Conservation (phyloP, 192 early-diverging fungal genomes). For the Haplosporangium gracile region DNA sequence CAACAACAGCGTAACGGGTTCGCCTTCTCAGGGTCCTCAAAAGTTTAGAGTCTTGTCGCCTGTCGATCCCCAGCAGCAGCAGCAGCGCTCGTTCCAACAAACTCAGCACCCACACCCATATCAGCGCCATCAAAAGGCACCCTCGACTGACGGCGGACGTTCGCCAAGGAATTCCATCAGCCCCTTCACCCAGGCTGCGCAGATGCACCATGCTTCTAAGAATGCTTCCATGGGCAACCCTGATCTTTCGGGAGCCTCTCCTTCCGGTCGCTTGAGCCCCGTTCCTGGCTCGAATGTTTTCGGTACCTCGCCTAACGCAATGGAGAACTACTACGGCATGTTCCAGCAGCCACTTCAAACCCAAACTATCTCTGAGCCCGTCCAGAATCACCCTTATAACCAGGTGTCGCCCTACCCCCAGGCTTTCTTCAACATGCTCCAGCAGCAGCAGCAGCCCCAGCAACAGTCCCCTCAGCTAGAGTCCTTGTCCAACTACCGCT, state of each 20-base stretch:
- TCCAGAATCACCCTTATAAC: slow-evolving; percentile 33
- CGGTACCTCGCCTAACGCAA: neutral
- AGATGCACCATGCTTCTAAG: neutral
- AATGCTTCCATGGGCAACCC: neutral
- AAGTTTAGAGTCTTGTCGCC: slow-evolving; percentile 29
- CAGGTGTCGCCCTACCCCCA: slow-evolving; percentile 47
- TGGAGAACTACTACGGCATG: slow-evolving; percentile 14
- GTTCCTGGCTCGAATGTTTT: slow-evolving; percentile 9
- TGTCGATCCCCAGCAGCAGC: slow-evolving; percentile 25
- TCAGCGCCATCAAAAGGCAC: slow-evolving; percentile 18
- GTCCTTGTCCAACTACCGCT: slow-evolving; percentile 20
- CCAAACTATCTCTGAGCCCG: slow-evolving; percentile 2
- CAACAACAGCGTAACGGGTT: neutral
- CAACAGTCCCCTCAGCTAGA: slow-evolving; percentile 11
- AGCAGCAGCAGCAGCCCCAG: slow-evolving; percentile 6
- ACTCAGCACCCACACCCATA: slow-evolving; percentile 24
- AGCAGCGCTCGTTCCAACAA: slow-evolving; percentile 12
- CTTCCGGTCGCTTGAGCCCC: slow-evolving; percentile 31
- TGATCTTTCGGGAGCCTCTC: neutral
- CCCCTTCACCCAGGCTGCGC: neutral
- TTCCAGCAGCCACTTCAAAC: slow-evolving; percentile 20
- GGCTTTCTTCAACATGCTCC: slow-evolving; percentile 14
- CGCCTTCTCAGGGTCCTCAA: slow-evolving; percentile 17
- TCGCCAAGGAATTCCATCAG: slow-evolving; percentile 1
- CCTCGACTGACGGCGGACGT: slow-evolving; percentile 35